Evolutionary conservation across 306 rosid species (phyloP).

Genomic region (Cucurbita maxima): DNA sequence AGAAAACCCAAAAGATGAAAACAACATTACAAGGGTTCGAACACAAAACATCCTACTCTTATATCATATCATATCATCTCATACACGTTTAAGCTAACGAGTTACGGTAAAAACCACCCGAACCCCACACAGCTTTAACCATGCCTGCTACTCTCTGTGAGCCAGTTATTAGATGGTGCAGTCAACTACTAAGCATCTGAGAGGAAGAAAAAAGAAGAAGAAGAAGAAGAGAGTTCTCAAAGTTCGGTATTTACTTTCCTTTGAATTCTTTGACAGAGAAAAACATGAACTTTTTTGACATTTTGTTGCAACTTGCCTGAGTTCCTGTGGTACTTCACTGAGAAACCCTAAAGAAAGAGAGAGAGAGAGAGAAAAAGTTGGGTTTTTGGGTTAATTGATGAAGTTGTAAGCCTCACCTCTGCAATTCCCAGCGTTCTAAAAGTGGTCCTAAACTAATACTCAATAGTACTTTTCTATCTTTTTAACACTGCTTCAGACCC

Average conservation of each 20-base stretch:
- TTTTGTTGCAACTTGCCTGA: neutral
- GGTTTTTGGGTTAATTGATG: slow-evolving; percentile 1
- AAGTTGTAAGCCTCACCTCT: neutral
- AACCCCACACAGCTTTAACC: too few species aligned
- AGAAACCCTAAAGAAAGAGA: neutral
- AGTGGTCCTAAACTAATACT: slow-evolving; percentile 8
- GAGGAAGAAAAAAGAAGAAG: neutral
- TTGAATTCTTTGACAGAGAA: neutral
- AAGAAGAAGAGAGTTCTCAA: neutral
- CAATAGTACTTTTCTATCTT: neutral
- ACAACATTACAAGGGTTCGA: too few species aligned
- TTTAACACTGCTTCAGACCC: too few species aligned
- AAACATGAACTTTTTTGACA: neutral
- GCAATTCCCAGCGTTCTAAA: neutral
- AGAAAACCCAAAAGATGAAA: too few species aligned
- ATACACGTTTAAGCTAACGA: too few species aligned
- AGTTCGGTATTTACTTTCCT: neutral
- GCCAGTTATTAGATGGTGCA: neutral
- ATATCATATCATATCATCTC: too few species aligned
- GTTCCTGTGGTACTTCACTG: neutral
- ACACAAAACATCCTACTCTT: too few species aligned
- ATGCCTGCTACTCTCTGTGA: too few species aligned
- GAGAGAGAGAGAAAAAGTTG: neutral
- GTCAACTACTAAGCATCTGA: neutral
- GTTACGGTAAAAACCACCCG: too few species aligned